Percentiles rank a stretch among this genome's conserved stretches.
phyloP scores from a whole-genome alignment of 2,329 filamentous ascomycete species.

The Exserohilum rostratum region DNA sequence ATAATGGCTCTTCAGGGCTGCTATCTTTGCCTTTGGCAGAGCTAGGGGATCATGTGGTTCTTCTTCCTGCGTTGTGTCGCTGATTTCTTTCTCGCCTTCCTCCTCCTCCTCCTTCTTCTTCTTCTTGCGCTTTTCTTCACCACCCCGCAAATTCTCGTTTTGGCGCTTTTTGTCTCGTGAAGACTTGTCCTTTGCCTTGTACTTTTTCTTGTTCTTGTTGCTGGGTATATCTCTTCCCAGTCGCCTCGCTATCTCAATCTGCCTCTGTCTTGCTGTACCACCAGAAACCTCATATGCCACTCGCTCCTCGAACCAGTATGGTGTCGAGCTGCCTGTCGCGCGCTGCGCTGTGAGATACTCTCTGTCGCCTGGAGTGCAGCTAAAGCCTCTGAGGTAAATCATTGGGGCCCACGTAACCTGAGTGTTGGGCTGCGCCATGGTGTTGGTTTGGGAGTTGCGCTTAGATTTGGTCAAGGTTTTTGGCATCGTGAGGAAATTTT shows the following conservation, averaged over 20 bases:
- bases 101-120: no score
- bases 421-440: neutral
- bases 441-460: neutral
- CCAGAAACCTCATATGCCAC: neutral
- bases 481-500: neutral
- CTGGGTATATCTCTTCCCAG: neutral
- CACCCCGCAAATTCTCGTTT: no score
- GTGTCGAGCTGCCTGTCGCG: neutral
- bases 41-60: no score
- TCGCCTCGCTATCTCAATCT: neutral
- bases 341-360: neutral
- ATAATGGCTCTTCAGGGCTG: no score
- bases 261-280: neutral
- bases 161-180: no score
- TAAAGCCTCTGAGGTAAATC: slow-evolving; percentile 5
- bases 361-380: neutral
- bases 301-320: slow-evolving; percentile 8
- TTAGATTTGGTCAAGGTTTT: neutral
- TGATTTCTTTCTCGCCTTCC: no score
- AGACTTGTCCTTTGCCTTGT: neutral
- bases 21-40: no score
- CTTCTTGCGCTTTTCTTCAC: no score
- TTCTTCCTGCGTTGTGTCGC: no score
- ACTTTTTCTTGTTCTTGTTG: neutral
- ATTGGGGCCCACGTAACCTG: neutral